phyloP scores from a whole-genome alignment of 2,329 filamentous ascomycete genomes.

The Alternaria triticina region DNA sequence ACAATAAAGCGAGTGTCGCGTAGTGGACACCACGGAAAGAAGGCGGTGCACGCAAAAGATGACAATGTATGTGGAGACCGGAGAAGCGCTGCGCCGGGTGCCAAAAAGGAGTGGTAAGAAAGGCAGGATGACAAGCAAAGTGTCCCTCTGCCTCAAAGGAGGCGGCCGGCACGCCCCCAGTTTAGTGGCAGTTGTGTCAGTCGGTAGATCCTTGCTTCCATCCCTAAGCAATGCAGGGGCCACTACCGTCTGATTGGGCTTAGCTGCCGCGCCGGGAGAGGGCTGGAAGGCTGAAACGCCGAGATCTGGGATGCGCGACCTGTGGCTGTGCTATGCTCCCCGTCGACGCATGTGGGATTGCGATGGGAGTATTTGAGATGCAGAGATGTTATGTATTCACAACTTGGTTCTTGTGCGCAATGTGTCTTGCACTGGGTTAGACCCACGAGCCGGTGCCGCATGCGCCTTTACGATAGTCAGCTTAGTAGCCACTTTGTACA shows the following conservation, averaged over 20 bases:
- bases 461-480: slow-evolving; percentile 1
- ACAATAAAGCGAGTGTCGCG: neutral
- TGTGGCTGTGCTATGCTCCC: neutral
- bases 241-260: neutral
- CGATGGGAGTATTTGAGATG: neutral
- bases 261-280: neutral
- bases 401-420: neutral
- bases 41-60: neutral
- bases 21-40: neutral
- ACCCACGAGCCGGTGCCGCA: neutral
- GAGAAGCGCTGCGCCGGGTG: neutral
- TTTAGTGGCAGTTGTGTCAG: slow-evolving; percentile 3
- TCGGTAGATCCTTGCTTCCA: neutral
- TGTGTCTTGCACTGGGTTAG: neutral
- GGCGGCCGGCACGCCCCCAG: neutral
- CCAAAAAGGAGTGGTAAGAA: neutral
- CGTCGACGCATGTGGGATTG: neutral
- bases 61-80: neutral
- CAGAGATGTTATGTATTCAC: neutral
- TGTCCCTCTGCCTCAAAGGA: neutral
- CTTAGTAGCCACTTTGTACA: slow-evolving; percentile 4
- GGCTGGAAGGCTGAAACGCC: neutral
- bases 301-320: neutral
- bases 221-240: neutral
- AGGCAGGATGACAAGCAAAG: neutral